Evolutionary conservation across 2,329 filamentous ascomycete genomes (phyloP), one percentile per base, ranked within the genome.

Genomic region (Fusarium nodosum): DNA sequence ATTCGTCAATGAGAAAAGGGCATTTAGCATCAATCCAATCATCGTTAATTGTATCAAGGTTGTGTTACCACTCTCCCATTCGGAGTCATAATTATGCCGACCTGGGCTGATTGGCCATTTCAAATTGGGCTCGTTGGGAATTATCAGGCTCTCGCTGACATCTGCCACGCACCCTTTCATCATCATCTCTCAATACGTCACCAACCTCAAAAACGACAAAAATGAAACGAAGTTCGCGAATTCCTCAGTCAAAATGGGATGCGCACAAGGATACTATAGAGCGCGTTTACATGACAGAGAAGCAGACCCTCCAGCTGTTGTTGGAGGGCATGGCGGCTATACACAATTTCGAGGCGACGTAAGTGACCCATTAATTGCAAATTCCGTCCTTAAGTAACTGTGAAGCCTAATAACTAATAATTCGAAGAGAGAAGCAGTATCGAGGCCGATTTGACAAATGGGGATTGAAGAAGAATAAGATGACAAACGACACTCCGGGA

Each of bases 371-470:
- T 18, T 18, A 12, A 15, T 33, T 15, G 31, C 5, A 15, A 8
- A 9, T 28, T 9, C 9, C 26, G 26, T 9, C 26, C 26, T 28
- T 9, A 28, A 28, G 26, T 28, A 2, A 28, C 26, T 28, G 10
- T 26, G 3, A 28, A 28, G 26, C 7, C 26, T 28, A 2, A 5
- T 28, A 28, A 9, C 26, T 36, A 5, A n/a, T 18, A 36, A n/a
- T n/a, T 2, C 4, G 10, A 36, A 36, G 34, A 18, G 2, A n/a
- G 18, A 36, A 36, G 16, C 34, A 36, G 18, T 36, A 36, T 11
- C 34, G 16, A n/a, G 5, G 9, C 16, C 4, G 1, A 11, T n/a
- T 36, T 2, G 2, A 0, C 16, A 11, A 36, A 5, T 36, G 34
- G 18, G 1, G 16, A 5, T 36, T 36, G 9, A 10, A 6, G 4